Evolutionary conservation across 768 basidiomycete species (phyloP).

Genomic region (Leucocoprinus sp.): DNA sequence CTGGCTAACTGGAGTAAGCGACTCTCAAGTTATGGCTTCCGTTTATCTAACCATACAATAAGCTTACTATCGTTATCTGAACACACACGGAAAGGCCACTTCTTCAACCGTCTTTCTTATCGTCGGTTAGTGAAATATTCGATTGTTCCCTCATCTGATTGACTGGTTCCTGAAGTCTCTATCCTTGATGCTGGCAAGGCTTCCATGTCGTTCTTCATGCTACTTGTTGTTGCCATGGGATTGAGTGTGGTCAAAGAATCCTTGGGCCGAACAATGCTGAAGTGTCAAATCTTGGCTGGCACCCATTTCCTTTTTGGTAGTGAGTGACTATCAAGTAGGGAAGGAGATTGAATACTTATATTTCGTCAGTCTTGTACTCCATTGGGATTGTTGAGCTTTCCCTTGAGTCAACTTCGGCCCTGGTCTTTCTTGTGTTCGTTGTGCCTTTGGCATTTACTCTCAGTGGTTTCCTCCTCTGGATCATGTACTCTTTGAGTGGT

Average conservation of each 20-base stretch:
- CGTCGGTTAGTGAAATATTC: constrained; percentile 50
- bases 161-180: constrained; percentile 49
- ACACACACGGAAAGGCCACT: constrained; percentile 69
- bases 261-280: constrained; percentile 77
- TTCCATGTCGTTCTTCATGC: constrained; percentile 90
- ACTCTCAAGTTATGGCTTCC: not conserved
- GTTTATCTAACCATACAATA: constrained; percentile 12
- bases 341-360: constrained; percentile 4
- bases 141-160: not conserved
- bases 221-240: constrained; percentile 88
- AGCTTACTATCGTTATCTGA: constrained; percentile 94
- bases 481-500: constrained; percentile 87
- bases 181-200: constrained; percentile 93
- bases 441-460: constrained; percentile 92
- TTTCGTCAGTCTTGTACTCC: constrained; percentile 68
- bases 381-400: constrained; percentile 92
- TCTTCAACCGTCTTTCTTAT: constrained; percentile 87
- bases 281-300: constrained; percentile 70
- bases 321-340: constrained; percentile 30
- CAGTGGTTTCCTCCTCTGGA: constrained; percentile 96
- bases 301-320: constrained; percentile 94
- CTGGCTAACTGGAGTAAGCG: constrained; percentile 76
- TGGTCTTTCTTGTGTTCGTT: constrained; percentile 81
- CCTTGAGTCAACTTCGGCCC: constrained; percentile 82
- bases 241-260: constrained; percentile 88